Evolutionary conservation across 768 basidiomycete species (phyloP).

Genomic region (Serpula lacrymans): DNA sequence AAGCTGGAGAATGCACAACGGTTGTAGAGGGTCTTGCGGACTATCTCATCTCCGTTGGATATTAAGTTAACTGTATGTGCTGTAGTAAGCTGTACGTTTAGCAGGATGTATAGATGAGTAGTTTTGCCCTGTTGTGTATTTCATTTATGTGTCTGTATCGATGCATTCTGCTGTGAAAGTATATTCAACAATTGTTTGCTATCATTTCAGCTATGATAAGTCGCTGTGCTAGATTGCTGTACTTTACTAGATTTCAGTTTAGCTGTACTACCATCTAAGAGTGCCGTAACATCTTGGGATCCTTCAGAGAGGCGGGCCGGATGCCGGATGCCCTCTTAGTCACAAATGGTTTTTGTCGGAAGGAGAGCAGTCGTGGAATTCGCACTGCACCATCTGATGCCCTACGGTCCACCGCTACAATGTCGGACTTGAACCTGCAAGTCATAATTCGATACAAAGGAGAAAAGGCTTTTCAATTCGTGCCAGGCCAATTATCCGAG

Average conservation of each 20-base stretch:
- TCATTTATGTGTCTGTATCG: not conserved
- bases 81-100: conserved; percentile 1
- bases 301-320: too few species aligned
- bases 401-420: too few species aligned
- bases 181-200: too few species aligned
- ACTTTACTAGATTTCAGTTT: not conserved
- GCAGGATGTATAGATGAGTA: conserved; percentile 2
- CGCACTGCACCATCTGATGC: too few species aligned
- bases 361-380: too few species aligned
- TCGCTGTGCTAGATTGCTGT: not conserved
- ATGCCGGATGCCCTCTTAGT: too few species aligned
- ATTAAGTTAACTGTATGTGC: too few species aligned
- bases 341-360: too few species aligned
- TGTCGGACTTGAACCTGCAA: conserved; percentile 22
- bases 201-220: not conserved
- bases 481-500: not conserved
- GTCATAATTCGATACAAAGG: conserved; percentile 22
- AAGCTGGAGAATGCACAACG: conserved; percentile 62
- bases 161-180: too few species aligned
- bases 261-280: not conserved
- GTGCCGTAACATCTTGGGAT: too few species aligned
- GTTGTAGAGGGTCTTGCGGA: conserved; percentile 72
- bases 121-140: conserved; percentile 4
- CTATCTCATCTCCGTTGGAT: conserved; percentile 62
- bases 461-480: conserved; percentile 7